Evolutionary conservation across 371 early-diverging fungal genomes (phyloP).

Genomic region (Thermomucor indicae-seudaticae): DNA sequence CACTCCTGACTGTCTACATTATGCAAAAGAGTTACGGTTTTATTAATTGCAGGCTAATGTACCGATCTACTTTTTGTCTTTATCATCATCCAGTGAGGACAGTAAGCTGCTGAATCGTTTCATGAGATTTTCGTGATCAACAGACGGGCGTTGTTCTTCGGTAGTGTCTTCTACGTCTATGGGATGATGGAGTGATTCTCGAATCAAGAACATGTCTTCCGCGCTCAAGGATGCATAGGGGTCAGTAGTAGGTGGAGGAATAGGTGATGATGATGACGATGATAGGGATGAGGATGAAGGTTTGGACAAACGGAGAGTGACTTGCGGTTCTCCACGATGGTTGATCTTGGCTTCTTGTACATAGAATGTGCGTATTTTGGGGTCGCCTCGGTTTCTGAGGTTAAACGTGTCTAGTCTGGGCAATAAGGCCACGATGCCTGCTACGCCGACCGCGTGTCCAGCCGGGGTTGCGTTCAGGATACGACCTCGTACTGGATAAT

Average conservation of each 20-base stretch:
- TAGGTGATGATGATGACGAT: background rate
- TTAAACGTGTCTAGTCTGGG: conserved; percentile 29
- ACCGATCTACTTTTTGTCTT: no score
- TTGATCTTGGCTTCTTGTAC: conserved; percentile 59
- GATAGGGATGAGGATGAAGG: background rate
- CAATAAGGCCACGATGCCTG: conserved; percentile 64
- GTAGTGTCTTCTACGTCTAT: no score
- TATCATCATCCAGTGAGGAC: no score
- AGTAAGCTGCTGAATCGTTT: no score
- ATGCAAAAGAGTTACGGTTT: no score
- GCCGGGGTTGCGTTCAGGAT: conserved; percentile 43
- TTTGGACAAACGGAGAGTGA: conserved; percentile 29
- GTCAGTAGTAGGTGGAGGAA: no score
- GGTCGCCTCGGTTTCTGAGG: conserved; percentile 8
- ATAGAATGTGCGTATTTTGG: conserved; percentile 59
- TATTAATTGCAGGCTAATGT: no score
- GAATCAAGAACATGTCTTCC: conserved; percentile 20
- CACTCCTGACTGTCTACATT: no score
- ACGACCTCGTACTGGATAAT: conserved; percentile 62
- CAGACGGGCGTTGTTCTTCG: no score
- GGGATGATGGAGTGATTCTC: no score
- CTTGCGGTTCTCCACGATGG: conserved; percentile 56
- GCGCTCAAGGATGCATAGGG: no score
- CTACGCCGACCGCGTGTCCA: conserved; percentile 62
- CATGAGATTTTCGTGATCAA: no score